Conservation (phyloP, 495 filamentous ascomycete species). For the Xylaria scruposa region DNA sequence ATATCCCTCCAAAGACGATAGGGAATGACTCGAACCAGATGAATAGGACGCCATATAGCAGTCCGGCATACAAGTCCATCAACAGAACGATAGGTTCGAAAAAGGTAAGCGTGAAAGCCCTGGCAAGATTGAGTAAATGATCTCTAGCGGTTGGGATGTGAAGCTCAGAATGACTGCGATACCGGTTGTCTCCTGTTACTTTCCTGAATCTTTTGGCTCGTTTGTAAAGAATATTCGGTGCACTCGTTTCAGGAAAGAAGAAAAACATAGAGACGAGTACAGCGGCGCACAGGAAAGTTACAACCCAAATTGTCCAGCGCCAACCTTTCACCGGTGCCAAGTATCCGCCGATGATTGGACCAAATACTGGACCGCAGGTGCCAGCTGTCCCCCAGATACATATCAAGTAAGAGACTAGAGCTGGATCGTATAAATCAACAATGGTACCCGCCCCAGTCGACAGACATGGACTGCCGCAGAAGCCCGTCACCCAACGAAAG, state of each 20-base stretch:
- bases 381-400: conserved; percentile 35
- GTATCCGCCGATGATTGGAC: conserved; percentile 53
- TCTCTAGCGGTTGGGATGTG: conserved; percentile 36
- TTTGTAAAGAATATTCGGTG: conserved; percentile 43
- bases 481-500: conserved; percentile 37
- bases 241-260: conserved; percentile 45
- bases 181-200: conserved; percentile 40
- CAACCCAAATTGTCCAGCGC: conserved; percentile 42
- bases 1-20: conserved; percentile 71
- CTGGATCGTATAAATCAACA: conserved; percentile 30
- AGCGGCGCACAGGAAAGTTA: conserved; percentile 35
- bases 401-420: conserved; percentile 25
- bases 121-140: conserved; percentile 34
- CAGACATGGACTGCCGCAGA: conserved; percentile 34
- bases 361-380: conserved; percentile 52
- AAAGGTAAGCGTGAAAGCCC: conserved; percentile 46
- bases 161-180: conserved; percentile 42
- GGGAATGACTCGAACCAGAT: conserved; percentile 84
- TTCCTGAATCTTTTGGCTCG: conserved; percentile 41
- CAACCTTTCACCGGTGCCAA: conserved; percentile 40
- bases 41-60: conserved; percentile 79
- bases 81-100: conserved; percentile 44
- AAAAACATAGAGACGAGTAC: conserved; percentile 37
- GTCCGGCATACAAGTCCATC: conserved; percentile 62
- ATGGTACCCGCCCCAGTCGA: conserved; percentile 37